Conservation (phyloP, 805 yeast genomes). For the Teunomyces kruisii region DNA sequence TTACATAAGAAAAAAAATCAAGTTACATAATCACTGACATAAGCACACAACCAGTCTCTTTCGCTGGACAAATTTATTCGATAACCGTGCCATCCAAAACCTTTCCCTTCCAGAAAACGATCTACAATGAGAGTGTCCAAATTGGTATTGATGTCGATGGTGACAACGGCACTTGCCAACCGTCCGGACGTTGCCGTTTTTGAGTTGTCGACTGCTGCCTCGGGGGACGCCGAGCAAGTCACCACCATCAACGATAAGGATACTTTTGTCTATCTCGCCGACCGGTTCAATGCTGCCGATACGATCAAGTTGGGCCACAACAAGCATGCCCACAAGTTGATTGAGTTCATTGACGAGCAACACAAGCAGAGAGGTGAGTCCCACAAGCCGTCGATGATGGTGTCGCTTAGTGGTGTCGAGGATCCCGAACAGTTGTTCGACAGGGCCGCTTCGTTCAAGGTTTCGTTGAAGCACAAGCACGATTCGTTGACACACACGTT, state of each 20-base stretch:
- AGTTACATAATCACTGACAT: background rate
- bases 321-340: conserved; percentile 19
- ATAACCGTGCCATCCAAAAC: background rate
- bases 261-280: conserved; percentile 46
- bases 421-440: conserved; percentile 29
- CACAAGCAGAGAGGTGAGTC: conserved; percentile 9
- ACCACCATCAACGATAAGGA: conserved; percentile 16
- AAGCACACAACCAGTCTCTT: background rate
- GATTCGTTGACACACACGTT: conserved; percentile 12
- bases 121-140: conserved; percentile 7
- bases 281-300: conserved; percentile 42
- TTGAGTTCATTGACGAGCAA: conserved; percentile 24
- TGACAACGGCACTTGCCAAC: conserved; percentile 4
- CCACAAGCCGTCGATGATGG: conserved; percentile 31
- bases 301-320: conserved; percentile 34
- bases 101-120: background rate
- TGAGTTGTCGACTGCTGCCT: conserved; percentile 6
- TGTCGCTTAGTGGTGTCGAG: conserved; percentile 44
- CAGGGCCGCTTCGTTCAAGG: conserved; percentile 20
- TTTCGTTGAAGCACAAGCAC: conserved; percentile 9
- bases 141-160: conserved; percentile 7
- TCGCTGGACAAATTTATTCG: conserved; percentile 1
- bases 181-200: conserved; percentile 8
- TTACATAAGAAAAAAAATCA: background rate
- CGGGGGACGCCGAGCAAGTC: background rate